phyloP scores from a whole-genome alignment of 495 filamentous ascomycete species.

The Xylaria flabelliformis region DNA sequence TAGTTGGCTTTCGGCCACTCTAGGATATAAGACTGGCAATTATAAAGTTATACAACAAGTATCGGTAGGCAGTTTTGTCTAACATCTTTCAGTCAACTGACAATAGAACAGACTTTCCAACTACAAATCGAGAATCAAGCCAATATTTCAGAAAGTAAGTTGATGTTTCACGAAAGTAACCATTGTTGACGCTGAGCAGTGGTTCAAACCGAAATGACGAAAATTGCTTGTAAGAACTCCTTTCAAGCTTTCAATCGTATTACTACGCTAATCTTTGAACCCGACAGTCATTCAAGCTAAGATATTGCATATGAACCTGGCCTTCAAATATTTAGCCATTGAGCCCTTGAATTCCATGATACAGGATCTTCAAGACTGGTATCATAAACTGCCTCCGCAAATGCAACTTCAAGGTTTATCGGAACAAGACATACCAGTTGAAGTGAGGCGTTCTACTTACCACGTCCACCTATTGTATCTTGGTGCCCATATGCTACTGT shows the following conservation, averaged over 20 bases:
- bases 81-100: not conserved
- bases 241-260: not conserved
- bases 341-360: not conserved
- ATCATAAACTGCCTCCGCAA: not conserved
- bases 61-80: not conserved
- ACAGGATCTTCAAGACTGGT: constrained; percentile 5
- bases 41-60: not conserved
- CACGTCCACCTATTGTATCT: constrained; percentile 37
- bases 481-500: constrained; percentile 44
- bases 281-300: not conserved
- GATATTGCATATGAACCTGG: constrained; percentile 10
- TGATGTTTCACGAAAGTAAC: no score
- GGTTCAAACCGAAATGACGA: constrained; percentile 10
- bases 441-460: constrained; percentile 36
- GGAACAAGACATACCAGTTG: constrained; percentile 24
- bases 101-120: not conserved
- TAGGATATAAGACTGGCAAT: constrained; percentile 1
- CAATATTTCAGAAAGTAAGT: constrained; percentile 1
- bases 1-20: constrained; percentile 9
- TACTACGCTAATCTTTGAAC: not conserved
- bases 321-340: not conserved
- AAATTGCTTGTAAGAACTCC: not conserved
- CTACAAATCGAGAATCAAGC: not conserved
- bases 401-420: constrained; percentile 2
- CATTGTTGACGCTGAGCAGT: not conserved